Base-by-base conservation (phyloP, 495 filamentous ascomycete genomes). In the Margaritispora aquatica region DNA sequence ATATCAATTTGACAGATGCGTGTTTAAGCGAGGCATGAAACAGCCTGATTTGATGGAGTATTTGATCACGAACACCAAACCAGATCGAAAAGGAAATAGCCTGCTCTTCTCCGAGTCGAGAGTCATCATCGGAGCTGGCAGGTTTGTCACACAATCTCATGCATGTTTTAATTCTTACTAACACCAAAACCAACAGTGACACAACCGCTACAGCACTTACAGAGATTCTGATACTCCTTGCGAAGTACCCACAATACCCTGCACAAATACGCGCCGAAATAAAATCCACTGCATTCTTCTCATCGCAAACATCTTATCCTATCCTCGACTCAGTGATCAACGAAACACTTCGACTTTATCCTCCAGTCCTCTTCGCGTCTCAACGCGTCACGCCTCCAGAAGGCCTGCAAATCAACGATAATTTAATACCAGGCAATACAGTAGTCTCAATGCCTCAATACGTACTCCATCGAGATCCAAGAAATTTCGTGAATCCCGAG, bases 341-440 rank as follows among this genome's bases (percentile, higher is more conserved):
- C 20, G 48, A 51, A 51, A 26, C 24, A 26, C 48, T 51, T 13
- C 48, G 48, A 15, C 13, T 51, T 13, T 51, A 51, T 22, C 48
- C 48, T 51, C 48, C 48, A 3, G 48, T 23, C 24, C 48, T 51
- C 15, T 51, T 51, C 21, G 48, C 20, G 1, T 51, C 48, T 2
- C 57, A 58, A 8, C 72, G 80, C 2, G 54, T 69, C 1, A 77
- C 76, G 8, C 77, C 74, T 3, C 60, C 72, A 1, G 68, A 75
- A 61, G 79, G 79, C 15, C 49, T 80, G 2, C 59, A 68, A 20
- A 56, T 82, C 19, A 77, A 72, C 31, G 74, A 75, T 23, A 69
- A 64, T 1, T 73, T 64, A 55, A 75, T 83, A 17, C 80, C 80
- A 0, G 77, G 77, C 7, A 63, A 71, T 10, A 69, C 63, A 5